phyloP scores from a whole-genome alignment of 2,329 filamentous ascomycete genomes.

The Myriosclerotinia scirpicola region DNA sequence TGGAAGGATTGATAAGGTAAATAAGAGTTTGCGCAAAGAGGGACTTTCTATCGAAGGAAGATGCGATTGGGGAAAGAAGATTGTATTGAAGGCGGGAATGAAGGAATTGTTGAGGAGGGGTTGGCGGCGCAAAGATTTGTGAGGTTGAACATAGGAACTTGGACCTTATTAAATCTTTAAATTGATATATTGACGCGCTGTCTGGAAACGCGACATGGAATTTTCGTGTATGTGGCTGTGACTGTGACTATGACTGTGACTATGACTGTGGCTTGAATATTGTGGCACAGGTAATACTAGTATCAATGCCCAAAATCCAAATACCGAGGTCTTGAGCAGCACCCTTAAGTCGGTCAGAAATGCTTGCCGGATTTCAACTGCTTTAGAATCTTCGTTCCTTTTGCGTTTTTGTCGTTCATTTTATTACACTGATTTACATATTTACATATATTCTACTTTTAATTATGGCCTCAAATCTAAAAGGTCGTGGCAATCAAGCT shows the following conservation, averaged over 20 bases:
- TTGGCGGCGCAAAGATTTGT: conserved; percentile 16
- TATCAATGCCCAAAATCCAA: neutral
- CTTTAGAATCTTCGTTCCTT: conserved; percentile 1
- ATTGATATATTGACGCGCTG: conserved; percentile 22
- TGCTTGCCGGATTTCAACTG: neutral
- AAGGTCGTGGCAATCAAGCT: conserved; percentile 54
- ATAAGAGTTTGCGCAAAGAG: conserved; percentile 9
- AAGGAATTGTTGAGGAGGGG: conserved; percentile 14
- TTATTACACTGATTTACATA: neutral
- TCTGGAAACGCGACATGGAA: conserved; percentile 2
- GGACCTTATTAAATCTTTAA: conserved; percentile 20
- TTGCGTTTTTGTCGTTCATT: neutral
- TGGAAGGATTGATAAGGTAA: neutral
- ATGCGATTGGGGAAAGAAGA: neutral
- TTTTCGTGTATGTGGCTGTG: neutral
- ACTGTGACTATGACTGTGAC: neutral
- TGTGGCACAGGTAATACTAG: neutral
- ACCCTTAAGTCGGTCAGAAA: conserved; percentile 13
- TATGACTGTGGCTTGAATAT: conserved; percentile 3
- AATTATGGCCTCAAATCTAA: conserved; percentile 33
- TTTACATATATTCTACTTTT: conserved; percentile 16
- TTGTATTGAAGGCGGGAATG: neutral
- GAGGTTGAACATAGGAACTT: conserved; percentile 20
- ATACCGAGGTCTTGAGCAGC: conserved; percentile 13
- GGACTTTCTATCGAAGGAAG: neutral